phyloP scores from a whole-genome alignment of 116 monocot species.

The Phalaenopsis hybrid region DNA sequence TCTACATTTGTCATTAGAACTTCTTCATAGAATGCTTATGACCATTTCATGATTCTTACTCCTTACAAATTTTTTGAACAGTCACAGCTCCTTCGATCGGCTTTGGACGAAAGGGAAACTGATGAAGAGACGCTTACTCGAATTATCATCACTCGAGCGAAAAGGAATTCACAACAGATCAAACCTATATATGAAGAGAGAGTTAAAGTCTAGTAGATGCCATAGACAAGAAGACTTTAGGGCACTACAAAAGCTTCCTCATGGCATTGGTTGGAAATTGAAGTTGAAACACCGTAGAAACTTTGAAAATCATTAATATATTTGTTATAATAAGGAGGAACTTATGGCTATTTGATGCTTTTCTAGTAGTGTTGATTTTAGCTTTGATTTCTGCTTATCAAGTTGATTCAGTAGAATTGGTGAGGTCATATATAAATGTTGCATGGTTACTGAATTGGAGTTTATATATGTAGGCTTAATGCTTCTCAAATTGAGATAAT shows the following conservation, averaged over 20 bases:
- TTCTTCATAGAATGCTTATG: background rate
- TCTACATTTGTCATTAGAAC: background rate
- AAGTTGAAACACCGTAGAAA: background rate
- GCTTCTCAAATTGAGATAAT: no score
- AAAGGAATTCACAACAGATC: conserved; percentile 49
- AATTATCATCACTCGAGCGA: conserved; percentile 51
- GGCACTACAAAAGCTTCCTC: conserved; percentile 65
- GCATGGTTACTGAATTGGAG: no score
- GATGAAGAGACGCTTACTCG: conserved; percentile 61
- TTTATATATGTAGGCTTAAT: no score
- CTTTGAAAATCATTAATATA: background rate
- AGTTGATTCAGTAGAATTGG: background rate
- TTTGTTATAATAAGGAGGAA: background rate
- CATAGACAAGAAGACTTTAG: conserved; percentile 43
- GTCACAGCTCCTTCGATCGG: conserved; percentile 45
- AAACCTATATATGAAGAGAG: conserved; percentile 3
- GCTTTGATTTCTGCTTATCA: background rate
- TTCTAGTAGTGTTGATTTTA: background rate
- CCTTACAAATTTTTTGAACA: background rate
- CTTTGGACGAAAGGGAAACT: conserved; percentile 21
- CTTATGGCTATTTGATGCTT: background rate
- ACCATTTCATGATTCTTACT: no score
- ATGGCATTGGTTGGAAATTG: conserved; percentile 59
- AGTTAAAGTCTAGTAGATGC: conserved; percentile 44
- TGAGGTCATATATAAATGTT: background rate